Percentiles rank a stretch among this genome's conserved stretches.
phyloP scores from a whole-genome alignment of 83 land plant genomes.

The Thuja plicata region DNA sequence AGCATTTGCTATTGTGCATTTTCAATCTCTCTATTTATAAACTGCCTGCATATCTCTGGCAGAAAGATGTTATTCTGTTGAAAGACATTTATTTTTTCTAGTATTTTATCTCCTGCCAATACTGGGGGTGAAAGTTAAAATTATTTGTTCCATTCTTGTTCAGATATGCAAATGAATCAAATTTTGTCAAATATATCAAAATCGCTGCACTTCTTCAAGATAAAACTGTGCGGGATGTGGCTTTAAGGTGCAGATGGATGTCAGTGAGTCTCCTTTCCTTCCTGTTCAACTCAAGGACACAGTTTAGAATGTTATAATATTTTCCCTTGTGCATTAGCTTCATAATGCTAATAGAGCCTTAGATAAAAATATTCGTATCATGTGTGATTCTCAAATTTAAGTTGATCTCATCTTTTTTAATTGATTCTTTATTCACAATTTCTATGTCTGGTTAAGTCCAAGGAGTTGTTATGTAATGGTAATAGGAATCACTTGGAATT shows the following conservation, averaged over 20 bases:
- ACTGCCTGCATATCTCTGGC: background rate
- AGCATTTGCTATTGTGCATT: background rate
- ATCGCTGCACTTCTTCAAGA: constrained; percentile 39
- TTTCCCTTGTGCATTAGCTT: background rate
- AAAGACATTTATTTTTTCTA: background rate
- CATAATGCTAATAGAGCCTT: background rate
- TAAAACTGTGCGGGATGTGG: constrained; percentile 56
- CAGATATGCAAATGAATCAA: constrained; percentile 37
- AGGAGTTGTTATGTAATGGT: background rate
- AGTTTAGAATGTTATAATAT: background rate
- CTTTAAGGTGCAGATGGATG: constrained; percentile 52
- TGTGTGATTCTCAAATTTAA: background rate
- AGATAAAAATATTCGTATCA: background rate
- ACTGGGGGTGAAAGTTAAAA: background rate
- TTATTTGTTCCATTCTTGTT: background rate
- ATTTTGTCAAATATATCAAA: constrained; percentile 43
- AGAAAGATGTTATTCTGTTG: background rate
- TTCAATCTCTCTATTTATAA: background rate
- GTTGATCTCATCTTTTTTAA: background rate
- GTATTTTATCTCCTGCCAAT: background rate
- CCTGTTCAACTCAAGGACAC: background rate
- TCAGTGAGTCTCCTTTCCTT: constrained; percentile 25
- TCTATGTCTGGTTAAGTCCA: background rate
- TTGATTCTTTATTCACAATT: background rate
- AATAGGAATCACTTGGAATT: background rate